Conservation (phyloP, 805 yeast genomes). For the Brettanomyces nanus region DNA sequence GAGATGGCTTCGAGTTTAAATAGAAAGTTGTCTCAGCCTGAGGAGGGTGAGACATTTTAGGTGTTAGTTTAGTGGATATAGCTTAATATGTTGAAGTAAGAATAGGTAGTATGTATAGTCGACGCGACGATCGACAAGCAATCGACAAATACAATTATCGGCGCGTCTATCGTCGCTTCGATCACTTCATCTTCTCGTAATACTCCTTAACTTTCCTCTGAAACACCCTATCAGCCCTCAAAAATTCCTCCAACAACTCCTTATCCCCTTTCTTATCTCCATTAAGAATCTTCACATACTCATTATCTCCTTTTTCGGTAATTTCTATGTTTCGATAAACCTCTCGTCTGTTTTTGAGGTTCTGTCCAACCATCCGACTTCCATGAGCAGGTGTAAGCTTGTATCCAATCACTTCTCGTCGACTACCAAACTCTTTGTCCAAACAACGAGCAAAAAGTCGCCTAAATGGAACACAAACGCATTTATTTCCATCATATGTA, state of each 20-base stretch:
- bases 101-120: too few relatives aligned
- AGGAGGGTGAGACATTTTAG: slow-evolving; percentile 63
- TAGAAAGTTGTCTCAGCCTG: slow-evolving; percentile 83
- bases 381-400: slow-evolving; percentile 19
- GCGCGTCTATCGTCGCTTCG: too few relatives aligned
- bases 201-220: slow-evolving; percentile 22
- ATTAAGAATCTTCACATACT: slow-evolving; percentile 10
- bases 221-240: slow-evolving; percentile 25
- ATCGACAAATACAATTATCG: too few relatives aligned
- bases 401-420: slow-evolving; percentile 22
- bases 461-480: slow-evolving; percentile 41
- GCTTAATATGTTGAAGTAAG: too few relatives aligned
- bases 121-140: too few relatives aligned
- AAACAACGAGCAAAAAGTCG: slow-evolving; percentile 37
- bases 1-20: slow-evolving; percentile 82
- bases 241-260: slow-evolving; percentile 19
- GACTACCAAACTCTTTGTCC: slow-evolving; percentile 15
- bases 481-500: slow-evolving; percentile 33
- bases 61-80: too few relatives aligned
- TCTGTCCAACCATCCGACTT: slow-evolving; percentile 1
- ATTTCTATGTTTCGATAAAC: slow-evolving; percentile 29
- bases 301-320: slow-evolving; percentile 30
- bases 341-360: slow-evolving; percentile 4
- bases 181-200: too few relatives aligned
- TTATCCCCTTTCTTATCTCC: slow-evolving; percentile 4